Evolutionary conservation across 2,329 filamentous ascomycete genomes (phyloP), one percentile per base, ranked within the genome.

Genomic region (Aureobasidium musti): DNA sequence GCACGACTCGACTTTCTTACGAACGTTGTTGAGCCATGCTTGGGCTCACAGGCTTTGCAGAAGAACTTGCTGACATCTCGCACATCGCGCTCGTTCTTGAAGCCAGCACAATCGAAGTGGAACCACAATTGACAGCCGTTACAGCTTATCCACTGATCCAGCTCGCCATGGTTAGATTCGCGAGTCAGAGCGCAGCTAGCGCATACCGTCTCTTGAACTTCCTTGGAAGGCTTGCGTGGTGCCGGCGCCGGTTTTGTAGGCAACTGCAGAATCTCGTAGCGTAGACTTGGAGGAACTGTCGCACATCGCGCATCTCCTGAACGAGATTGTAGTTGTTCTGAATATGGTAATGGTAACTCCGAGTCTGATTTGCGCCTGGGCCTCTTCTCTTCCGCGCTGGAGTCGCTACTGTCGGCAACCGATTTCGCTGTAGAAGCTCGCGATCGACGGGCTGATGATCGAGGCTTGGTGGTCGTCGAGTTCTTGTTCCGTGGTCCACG

Each of bases 101-200:
- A 88, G 3, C 86, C 87, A 59, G 87, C 87, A 73, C 87, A 90
- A 63, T 86, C 82, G 68, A 86, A 86, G 76, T 90, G 87, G 72
- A 86, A 89, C 87, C 87, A 90, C 66, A 81, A 81, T 72, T 88
- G 87, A 77, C 87, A 90, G 30, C 86, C 87, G 74, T 89, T 87
- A 73, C 87, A 90, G 49, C 83, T 84, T 68, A 90, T 87, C 87
- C 87, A 90, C 65, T 84, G 81, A 69, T 88, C 84, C 67, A 82
- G 79, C 63, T 86, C 84, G 13, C 79, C 80, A 39, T 81, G 81
- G 26, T 79, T 75, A 41, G 82, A 80, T 60, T 83, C 81, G 23
- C 85, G 82, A 53, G 83, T 79, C 65, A 84, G 81, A 47, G 84
- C 81, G 73, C 86, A 89, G 30, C 82, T 81, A 39, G 83, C 84